These are phyloP conservation scores for Elsinoe australis DNA, from an alignment of 2,329 filamentous ascomycete genomes.

Conservation along the genomic window DNA sequence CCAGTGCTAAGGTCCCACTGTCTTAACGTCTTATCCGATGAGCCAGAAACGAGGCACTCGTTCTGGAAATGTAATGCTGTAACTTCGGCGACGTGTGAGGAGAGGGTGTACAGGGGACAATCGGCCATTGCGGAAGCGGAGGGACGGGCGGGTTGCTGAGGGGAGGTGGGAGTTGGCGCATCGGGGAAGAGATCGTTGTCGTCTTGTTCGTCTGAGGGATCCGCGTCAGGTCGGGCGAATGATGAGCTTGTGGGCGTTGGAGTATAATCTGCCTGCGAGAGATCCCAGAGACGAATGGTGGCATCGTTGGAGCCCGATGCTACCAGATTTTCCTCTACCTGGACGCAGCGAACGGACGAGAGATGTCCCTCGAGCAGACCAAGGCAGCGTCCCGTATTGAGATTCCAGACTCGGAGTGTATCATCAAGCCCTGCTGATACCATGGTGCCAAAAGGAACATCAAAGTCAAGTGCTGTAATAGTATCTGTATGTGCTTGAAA, in stretches of 20 bases:
- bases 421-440: constrained; percentile 90
- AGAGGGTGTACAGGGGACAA: constrained; percentile 78
- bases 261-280: constrained; percentile 79
- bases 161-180: constrained; percentile 22
- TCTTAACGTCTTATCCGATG: constrained; percentile 90
- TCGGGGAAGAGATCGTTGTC: constrained; percentile 26
- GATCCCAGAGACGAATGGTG: constrained; percentile 88
- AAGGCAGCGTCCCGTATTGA: constrained; percentile 87
- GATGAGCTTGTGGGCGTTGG: constrained; percentile 45
- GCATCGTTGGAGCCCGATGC: constrained; percentile 93
- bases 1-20: constrained; percentile 98
- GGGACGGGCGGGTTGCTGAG: constrained; percentile 48
- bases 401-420: constrained; percentile 89
- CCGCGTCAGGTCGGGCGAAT: constrained; percentile 31
- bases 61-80: constrained; percentile 87
- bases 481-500: constrained; percentile 80
- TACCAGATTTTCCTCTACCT: constrained; percentile 91
- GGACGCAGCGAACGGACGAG: constrained; percentile 82
- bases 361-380: constrained; percentile 88
- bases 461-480: constrained; percentile 89
- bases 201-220: constrained; percentile 38
- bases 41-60: constrained; percentile 87
- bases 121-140: constrained; percentile 72
- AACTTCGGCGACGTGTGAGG: constrained; percentile 87
- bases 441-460: constrained; percentile 93